Conservation (phyloP, 2,329 filamentous ascomycete species). For the Chaetomium olivaceum region DNA sequence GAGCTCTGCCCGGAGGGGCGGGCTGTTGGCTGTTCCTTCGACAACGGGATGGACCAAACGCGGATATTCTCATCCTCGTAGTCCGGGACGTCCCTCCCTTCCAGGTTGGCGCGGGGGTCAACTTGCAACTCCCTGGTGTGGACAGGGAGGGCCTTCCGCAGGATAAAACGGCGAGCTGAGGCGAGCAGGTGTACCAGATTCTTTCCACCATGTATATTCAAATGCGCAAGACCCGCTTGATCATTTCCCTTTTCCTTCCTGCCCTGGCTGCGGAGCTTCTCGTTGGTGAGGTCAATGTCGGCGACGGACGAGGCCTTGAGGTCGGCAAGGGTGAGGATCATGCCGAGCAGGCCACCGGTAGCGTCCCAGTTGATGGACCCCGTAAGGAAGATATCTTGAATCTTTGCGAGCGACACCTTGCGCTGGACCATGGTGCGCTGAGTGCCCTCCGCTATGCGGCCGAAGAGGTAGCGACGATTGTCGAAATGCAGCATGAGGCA, state of each 20-base stretch:
- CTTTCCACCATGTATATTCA: slow-evolving; percentile 67
- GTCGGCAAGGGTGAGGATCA: slow-evolving; percentile 83
- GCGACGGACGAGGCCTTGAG: slow-evolving; percentile 52
- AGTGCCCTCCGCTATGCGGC: slow-evolving; percentile 77
- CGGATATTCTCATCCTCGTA: slow-evolving; percentile 75
- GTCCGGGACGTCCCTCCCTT: slow-evolving; percentile 61
- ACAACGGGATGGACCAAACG: slow-evolving; percentile 75
- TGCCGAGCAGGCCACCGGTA: slow-evolving; percentile 78
- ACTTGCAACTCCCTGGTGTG: slow-evolving; percentile 64
- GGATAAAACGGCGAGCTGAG: slow-evolving; percentile 81
- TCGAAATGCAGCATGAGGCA: slow-evolving; percentile 78
- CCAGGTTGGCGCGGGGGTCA: slow-evolving; percentile 44
- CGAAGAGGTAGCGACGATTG: slow-evolving; percentile 80
- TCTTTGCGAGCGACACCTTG: slow-evolving; percentile 62
- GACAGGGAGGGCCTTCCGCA: slow-evolving; percentile 79
- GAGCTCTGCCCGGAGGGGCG: slow-evolving; percentile 23
- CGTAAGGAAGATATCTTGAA: slow-evolving; percentile 79
- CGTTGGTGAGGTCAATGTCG: slow-evolving; percentile 43
- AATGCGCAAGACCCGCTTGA: neutral
- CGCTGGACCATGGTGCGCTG: slow-evolving; percentile 75
- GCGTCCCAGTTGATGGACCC: slow-evolving; percentile 75
- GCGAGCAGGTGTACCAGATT: slow-evolving; percentile 81
- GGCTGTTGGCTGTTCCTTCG: neutral
- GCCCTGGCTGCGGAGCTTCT: slow-evolving; percentile 44
- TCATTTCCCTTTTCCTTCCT: slow-evolving; percentile 25